Conservation (phyloP, 192 early-diverging fungal genomes). For the Lunasporangiospora selenospora region DNA sequence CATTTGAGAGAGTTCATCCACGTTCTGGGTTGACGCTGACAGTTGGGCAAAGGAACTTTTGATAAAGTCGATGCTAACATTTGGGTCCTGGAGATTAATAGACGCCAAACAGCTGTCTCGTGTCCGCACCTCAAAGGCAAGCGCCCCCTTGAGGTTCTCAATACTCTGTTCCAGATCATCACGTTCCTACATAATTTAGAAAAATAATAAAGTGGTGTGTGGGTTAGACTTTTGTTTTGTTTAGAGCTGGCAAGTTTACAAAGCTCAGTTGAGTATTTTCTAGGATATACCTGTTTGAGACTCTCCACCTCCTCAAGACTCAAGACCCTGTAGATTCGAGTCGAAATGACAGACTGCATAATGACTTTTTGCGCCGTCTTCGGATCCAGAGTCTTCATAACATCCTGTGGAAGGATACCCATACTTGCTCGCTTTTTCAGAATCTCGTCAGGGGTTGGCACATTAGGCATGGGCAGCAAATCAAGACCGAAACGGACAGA, state of each 20-base stretch:
- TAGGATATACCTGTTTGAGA: conserved; percentile 61
- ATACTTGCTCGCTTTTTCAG: conserved; percentile 14
- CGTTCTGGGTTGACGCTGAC: conserved; percentile 52
- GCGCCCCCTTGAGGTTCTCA: conserved; percentile 25
- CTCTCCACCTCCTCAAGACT: conserved; percentile 56
- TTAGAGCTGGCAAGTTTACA: too few species aligned
- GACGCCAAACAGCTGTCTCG: conserved; percentile 56
- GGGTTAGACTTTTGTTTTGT: too few species aligned
- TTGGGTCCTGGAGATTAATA: conserved; percentile 49
- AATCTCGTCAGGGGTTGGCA: conserved; percentile 34
- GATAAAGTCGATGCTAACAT: conserved; percentile 49
- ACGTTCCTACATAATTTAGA: conserved; percentile 46
- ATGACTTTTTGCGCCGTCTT: conserved; percentile 39
- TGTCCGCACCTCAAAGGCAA: conserved; percentile 58
- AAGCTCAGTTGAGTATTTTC: too few species aligned
- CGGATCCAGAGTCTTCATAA: conserved; percentile 21
- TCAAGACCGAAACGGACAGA: conserved; percentile 20
- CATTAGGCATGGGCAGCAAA: conserved; percentile 30
- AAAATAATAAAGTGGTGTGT: not conserved
- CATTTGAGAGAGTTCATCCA: conserved; percentile 50
- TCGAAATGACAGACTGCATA: conserved; percentile 53
- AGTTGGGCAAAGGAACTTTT: conserved; percentile 49
- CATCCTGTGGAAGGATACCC: conserved; percentile 41
- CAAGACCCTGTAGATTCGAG: conserved; percentile 53
- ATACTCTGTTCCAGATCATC: conserved; percentile 47